Evolutionary conservation across 2,329 filamentous ascomycete species (phyloP).

Genomic region (Aspergillus luchuensis): DNA sequence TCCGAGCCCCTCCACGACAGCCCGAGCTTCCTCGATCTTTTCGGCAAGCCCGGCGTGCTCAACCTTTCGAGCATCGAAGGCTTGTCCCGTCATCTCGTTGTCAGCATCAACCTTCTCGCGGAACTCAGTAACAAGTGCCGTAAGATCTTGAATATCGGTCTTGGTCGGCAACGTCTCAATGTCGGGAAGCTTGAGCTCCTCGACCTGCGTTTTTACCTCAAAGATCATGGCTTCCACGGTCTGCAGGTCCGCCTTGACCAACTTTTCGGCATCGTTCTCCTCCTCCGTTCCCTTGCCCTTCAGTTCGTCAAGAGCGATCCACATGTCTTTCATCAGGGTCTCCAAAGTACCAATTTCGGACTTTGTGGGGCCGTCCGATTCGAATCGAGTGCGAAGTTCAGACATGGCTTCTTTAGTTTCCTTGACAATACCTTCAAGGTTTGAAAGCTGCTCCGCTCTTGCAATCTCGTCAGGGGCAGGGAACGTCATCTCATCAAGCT

Average conservation of each 20-base stretch:
- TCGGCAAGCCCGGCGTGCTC: constrained; percentile 79
- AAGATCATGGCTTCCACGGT: constrained; percentile 77
- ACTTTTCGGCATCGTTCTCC: constrained; percentile 58
- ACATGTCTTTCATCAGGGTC: constrained; percentile 75
- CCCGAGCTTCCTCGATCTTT: constrained; percentile 76
- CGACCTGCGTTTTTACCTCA: constrained; percentile 80
- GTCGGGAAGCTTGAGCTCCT: constrained; percentile 71
- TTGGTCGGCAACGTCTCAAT: constrained; percentile 72
- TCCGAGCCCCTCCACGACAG: constrained; percentile 75
- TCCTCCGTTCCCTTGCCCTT: constrained; percentile 48
- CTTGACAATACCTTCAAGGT: constrained; percentile 67
- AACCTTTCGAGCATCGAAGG: constrained; percentile 78
- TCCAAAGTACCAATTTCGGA: constrained; percentile 78
- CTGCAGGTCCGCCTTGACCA: constrained; percentile 81
- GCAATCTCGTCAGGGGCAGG: constrained; percentile 68
- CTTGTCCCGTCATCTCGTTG: constrained; percentile 72
- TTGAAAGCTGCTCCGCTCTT: constrained; percentile 61
- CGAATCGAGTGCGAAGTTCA: constrained; percentile 66
- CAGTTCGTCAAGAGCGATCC: constrained; percentile 73
- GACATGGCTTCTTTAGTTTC: constrained; percentile 75
- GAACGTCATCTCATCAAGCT: constrained; percentile 74
- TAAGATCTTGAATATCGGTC: constrained; percentile 71
- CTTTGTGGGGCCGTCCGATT: constrained; percentile 69
- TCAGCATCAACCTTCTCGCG: constrained; percentile 65
- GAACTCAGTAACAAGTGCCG: constrained; percentile 70